These are phyloP conservation scores for Vaccinium darrowii DNA, from an alignment of 148 eudicot genomes.

Conservation along the genomic window DNA sequence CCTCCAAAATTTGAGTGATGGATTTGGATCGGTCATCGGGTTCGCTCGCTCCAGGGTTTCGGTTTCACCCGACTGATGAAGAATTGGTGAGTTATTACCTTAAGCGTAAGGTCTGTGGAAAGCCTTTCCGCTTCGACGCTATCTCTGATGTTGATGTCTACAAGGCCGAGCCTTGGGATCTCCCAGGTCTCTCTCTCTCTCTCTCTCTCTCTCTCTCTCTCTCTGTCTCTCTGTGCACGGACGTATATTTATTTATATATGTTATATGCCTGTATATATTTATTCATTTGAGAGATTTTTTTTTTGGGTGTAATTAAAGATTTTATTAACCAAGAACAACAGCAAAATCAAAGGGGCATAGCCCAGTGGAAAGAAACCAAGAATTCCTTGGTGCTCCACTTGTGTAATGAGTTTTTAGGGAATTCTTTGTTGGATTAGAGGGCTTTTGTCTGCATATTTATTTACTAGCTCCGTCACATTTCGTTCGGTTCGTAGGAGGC, in stretches of 20 bases:
- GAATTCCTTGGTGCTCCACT: no score
- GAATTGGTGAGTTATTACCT: slow-evolving; percentile 70
- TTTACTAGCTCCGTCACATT: neutral
- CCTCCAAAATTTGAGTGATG: slow-evolving; percentile 3
- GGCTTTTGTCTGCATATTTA: neutral
- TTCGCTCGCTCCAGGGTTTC: slow-evolving; percentile 67
- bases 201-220: neutral
- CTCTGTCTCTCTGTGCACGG: neutral
- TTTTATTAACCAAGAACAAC: no score
- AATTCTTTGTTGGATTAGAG: neutral
- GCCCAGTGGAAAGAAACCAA: no score
- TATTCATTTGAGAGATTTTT: neutral
- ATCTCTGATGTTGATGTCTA: slow-evolving; percentile 72
- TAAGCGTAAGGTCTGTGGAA: slow-evolving; percentile 58
- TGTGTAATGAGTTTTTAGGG: neutral
- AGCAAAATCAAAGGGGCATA: no score
- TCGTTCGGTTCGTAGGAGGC: no score
- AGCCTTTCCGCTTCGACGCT: slow-evolving; percentile 57
- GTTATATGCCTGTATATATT: neutral
- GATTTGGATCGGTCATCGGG: slow-evolving; percentile 12
- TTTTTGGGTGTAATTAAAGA: no score
- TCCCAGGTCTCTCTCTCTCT: slow-evolving; percentile 46
- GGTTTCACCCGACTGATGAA: slow-evolving; percentile 86
- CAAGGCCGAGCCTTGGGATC: slow-evolving; percentile 78
- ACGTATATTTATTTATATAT: neutral